phyloP scores from a whole-genome alignment of 345 rosid species.

The Gossypium raimondii region DNA sequence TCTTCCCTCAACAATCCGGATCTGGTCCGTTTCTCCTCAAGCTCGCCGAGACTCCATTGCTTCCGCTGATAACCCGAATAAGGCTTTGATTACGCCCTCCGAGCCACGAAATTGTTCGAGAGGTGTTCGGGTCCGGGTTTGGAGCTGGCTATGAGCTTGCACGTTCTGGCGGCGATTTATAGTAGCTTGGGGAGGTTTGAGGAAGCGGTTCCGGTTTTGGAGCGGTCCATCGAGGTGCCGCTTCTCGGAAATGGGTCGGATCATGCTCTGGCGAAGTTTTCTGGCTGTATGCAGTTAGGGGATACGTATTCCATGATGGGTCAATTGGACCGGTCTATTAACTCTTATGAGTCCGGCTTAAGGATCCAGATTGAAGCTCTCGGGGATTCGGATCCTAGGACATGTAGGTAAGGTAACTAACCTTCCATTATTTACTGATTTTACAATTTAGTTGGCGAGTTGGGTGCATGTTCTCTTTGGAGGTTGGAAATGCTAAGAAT shows the following conservation, averaged over 20 bases:
- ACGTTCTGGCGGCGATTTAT: conserved; percentile 40
- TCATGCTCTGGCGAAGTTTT: conserved; percentile 41
- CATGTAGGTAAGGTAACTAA: conserved; percentile 31
- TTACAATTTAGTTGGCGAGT: not conserved
- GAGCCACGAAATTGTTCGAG: conserved; percentile 40
- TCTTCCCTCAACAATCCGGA: conserved; percentile 89
- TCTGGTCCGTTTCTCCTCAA: conserved; percentile 91
- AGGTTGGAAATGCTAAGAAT: not conserved
- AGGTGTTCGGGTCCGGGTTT: conserved; percentile 25
- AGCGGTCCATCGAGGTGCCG: conserved; percentile 33
- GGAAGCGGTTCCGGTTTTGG: conserved; percentile 42
- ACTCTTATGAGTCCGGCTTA: conserved; percentile 37
- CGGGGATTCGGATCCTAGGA: conserved; percentile 37
- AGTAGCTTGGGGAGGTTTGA: conserved; percentile 37
- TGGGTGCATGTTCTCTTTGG: too few relatives aligned
- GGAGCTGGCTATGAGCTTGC: conserved; percentile 44
- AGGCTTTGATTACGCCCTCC: conserved; percentile 57
- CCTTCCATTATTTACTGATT: not conserved
- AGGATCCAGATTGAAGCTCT: conserved; percentile 40
- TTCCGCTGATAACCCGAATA: conserved; percentile 77
- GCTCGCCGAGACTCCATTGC: conserved; percentile 86
- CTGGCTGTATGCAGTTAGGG: conserved; percentile 51
- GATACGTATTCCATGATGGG: conserved; percentile 46
- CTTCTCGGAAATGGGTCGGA: conserved; percentile 26
- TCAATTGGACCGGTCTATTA: conserved; percentile 36